phyloP scores from a whole-genome alignment of 73 alveolate species.

The Urostyla sp. region DNA sequence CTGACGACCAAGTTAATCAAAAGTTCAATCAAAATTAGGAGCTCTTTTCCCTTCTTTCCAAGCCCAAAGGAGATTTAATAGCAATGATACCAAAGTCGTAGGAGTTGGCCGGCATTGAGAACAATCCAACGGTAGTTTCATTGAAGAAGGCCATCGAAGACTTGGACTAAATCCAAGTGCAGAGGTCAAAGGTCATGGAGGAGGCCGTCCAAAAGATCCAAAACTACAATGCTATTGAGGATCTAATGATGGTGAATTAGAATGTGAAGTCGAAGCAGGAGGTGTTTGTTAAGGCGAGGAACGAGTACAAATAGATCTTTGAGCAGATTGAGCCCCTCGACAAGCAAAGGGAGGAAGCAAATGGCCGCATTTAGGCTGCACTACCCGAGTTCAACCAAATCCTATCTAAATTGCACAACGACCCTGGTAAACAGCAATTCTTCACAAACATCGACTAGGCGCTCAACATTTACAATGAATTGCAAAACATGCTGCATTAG shows the following conservation, averaged over 20 bases:
- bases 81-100: slow-evolving; percentile 44
- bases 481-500: slow-evolving; percentile 42
- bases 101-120: slow-evolving; percentile 1
- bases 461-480: slow-evolving; percentile 11
- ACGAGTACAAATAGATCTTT: slow-evolving; percentile 11
- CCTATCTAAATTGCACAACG: background rate
- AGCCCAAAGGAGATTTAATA: slow-evolving; percentile 14
- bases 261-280: slow-evolving; percentile 17
- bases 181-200: background rate
- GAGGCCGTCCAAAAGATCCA: slow-evolving; percentile 43
- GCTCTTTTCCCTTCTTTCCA: background rate
- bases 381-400: slow-evolving; percentile 14
- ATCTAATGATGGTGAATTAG: slow-evolving; percentile 38
- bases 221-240: slow-evolving; percentile 38
- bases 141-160: slow-evolving; percentile 31
- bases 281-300: slow-evolving; percentile 9
- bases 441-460: slow-evolving; percentile 28
- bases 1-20: slow-evolving; percentile 22
- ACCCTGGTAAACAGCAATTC: slow-evolving; percentile 31
- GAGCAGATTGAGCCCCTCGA: background rate
- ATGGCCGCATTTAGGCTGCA: background rate
- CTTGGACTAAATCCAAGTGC: slow-evolving; percentile 1
- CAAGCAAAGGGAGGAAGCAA: slow-evolving; percentile 7
- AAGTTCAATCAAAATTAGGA: slow-evolving; percentile 19
- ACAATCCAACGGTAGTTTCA: slow-evolving; percentile 6